phyloP scores from a whole-genome alignment of 2,329 filamentous ascomycete species.

The Talaromyces sp. region DNA sequence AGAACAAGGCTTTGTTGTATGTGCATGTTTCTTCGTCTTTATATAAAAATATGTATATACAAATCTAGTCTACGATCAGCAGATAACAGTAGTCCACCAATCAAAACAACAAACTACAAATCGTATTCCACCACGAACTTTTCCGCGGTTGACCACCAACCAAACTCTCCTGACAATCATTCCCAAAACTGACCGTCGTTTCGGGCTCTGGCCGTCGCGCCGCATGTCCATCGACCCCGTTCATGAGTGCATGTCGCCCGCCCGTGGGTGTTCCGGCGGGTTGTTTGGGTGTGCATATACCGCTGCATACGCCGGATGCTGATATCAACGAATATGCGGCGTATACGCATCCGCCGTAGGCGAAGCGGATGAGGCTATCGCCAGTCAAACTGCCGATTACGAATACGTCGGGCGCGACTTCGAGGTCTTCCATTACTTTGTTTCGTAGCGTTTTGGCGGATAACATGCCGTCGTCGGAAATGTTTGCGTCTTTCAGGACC shows the following conservation, averaged over 20 bases:
- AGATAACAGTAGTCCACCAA: constrained; percentile 15
- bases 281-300: constrained; percentile 23
- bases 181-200: not conserved
- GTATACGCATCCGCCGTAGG: constrained; percentile 59
- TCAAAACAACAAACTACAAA: constrained; percentile 16
- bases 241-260: constrained; percentile 36
- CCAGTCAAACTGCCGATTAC: constrained; percentile 60
- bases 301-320: constrained; percentile 25
- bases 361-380: constrained; percentile 60
- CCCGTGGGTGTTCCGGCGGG: constrained; percentile 23
- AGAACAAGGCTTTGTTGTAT: not conserved
- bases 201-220: not conserved
- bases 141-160: not conserved
- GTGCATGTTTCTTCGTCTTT: not conserved
- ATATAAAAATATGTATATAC: not conserved
- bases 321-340: constrained; percentile 54
- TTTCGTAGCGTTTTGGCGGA: constrained; percentile 49
- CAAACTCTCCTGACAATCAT: not conserved
- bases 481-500: constrained; percentile 36
- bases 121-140: constrained; percentile 17
- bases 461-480: constrained; percentile 1
- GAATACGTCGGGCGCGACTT: constrained; percentile 55
- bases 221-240: constrained; percentile 39
- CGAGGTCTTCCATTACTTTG: constrained; percentile 53
- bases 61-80: not conserved